phyloP scores from a whole-genome alignment of 1,139 yeast species.

The Tardiomyces digboiensis region DNA sequence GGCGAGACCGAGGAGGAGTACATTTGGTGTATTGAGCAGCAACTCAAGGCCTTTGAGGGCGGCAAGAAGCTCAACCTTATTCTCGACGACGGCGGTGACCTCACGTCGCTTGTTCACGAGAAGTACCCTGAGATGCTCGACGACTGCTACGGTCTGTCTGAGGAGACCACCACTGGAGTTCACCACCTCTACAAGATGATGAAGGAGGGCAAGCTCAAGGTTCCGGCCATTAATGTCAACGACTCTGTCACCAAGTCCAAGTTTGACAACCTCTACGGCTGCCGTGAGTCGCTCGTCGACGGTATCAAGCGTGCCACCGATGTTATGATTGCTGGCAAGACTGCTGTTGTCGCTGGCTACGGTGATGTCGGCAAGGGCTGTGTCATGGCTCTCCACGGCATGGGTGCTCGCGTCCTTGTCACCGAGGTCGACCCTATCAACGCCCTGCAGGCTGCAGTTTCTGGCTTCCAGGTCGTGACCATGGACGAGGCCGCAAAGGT shows the following conservation, averaged over 20 bases:
- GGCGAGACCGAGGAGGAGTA: conserved; percentile 99
- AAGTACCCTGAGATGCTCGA: conserved; percentile 97
- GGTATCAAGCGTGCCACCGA: conserved; percentile 99
- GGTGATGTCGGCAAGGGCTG: conserved; percentile 99
- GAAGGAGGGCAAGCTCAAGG: conserved; percentile 84
- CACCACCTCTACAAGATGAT: conserved; percentile 98
- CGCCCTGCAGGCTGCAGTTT: conserved; percentile 99
- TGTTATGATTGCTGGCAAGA: conserved; percentile 99
- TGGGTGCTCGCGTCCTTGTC: conserved; percentile 99
- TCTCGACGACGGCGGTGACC: conserved; percentile 99
- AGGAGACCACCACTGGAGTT: conserved; percentile 99
- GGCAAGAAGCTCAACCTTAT: conserved; percentile 93
- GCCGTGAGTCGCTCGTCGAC: conserved; percentile 98
- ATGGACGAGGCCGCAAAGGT: conserved; percentile 89
- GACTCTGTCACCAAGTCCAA: conserved; percentile 99
- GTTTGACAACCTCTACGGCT: conserved; percentile 99
- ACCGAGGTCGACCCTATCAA: conserved; percentile 99
- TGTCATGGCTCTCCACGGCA: conserved; percentile 97
- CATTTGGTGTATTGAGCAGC: conserved; percentile 99
- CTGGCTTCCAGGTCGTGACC: conserved; percentile 97
- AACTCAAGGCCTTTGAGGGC: conserved; percentile 97
- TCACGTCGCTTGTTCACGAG: conserved; percentile 94
- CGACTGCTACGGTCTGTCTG: conserved; percentile 94
- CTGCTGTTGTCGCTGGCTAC: conserved; percentile 98
- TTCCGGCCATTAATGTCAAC: conserved; percentile 99